These are phyloP conservation scores for Hypoxylon sp. DNA, from an alignment of 2,329 filamentous ascomycete species.

Conservation along the genomic window DNA sequence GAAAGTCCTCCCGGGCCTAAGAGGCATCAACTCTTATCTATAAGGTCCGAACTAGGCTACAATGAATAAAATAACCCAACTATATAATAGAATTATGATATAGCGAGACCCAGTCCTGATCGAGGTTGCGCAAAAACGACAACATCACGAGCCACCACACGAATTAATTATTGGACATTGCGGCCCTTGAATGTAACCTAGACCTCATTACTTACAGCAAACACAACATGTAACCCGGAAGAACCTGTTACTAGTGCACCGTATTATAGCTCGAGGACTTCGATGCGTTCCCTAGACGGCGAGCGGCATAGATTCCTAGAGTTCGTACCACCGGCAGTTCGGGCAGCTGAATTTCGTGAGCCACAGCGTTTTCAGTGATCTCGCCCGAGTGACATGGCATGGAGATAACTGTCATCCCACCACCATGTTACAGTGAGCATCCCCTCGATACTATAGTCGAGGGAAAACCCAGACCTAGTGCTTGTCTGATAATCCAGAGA, in stretches of 20 bases:
- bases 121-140: no score
- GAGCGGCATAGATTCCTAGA: background rate
- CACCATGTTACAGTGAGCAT: background rate
- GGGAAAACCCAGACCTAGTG: background rate
- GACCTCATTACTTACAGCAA: background rate
- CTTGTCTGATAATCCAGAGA: background rate
- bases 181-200: background rate
- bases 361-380: background rate
- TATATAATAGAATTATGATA: no score
- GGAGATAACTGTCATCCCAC: background rate
- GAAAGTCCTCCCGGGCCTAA: no score
- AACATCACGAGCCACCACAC: no score
- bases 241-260: background rate
- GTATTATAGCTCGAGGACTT: background rate
- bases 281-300: background rate
- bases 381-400: conserved; percentile 12
- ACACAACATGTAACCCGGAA: background rate
- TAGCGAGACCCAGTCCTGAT: no score
- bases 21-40: background rate
- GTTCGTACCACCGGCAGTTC: background rate
- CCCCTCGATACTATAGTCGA: background rate
- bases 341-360: conserved; percentile 15
- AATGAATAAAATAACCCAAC: background rate
- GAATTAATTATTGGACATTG: no score
- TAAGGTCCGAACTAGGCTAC: background rate